phyloP scores from a whole-genome alignment of 164 flowering plant genomes.

The Piper betle region DNA sequence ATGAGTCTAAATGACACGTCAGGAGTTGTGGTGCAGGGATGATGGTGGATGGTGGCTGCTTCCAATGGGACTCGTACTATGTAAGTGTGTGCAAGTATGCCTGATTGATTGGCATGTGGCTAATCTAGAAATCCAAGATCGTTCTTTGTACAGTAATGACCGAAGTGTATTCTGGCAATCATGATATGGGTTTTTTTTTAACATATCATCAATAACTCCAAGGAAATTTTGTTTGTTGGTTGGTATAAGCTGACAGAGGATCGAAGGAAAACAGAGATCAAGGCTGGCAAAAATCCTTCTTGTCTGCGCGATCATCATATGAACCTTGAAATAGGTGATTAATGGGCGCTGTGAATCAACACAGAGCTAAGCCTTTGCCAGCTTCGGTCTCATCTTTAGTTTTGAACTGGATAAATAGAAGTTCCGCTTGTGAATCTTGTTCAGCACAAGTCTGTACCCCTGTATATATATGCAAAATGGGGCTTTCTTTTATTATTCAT shows the following conservation, averaged over 20 bases:
- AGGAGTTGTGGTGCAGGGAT: conserved; percentile 45
- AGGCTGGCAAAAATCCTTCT: background rate
- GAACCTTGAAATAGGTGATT: background rate
- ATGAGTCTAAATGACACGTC: background rate
- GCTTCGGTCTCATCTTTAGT: background rate
- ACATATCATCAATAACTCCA: conserved; percentile 2
- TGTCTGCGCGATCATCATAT: background rate
- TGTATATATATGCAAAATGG: background rate
- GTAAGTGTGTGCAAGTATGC: conserved; percentile 82
- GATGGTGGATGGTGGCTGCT: conserved; percentile 99
- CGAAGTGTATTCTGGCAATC: conserved; percentile 91
- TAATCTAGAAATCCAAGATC: conserved; percentile 96
- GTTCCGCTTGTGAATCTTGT: background rate
- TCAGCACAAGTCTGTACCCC: background rate
- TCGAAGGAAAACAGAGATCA: background rate
- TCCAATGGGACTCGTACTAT: conserved; percentile 69
- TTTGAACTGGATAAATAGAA: background rate
- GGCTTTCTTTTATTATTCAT: background rate
- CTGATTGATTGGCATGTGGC: conserved; percentile 93
- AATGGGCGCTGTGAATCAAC: background rate
- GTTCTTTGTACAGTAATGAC: conserved; percentile 83
- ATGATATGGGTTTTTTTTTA: conserved; percentile 19
- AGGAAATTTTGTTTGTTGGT: conserved; percentile 1
- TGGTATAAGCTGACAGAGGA: background rate
- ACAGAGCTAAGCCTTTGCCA: background rate